Evolutionary conservation across 139 green algal species (phyloP).

Genomic region (Parachlorella kessleri): DNA sequence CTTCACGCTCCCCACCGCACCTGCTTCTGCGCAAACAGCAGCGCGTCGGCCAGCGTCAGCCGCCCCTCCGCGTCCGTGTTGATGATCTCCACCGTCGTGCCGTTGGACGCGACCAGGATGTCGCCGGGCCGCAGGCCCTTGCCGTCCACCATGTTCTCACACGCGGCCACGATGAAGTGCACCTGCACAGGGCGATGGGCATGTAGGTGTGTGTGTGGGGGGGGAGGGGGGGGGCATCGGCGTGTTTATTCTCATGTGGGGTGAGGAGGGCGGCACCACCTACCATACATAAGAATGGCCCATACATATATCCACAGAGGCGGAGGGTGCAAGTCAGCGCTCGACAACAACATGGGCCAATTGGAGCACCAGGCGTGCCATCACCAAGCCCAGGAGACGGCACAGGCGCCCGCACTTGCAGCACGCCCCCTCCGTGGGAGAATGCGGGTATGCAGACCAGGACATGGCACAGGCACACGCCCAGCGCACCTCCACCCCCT

Average conservation of each 20-base stretch:
- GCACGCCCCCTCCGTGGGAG: no score
- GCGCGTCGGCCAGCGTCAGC: conserved; percentile 93
- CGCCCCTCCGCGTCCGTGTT: conserved; percentile 84
- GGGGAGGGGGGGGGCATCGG: background rate
- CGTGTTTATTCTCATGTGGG: no score
- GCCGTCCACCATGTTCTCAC: conserved; percentile 98
- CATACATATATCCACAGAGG: no score
- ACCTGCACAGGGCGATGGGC: conserved; percentile 48
- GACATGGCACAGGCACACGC: no score
- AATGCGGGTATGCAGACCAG: no score
- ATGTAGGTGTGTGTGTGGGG: background rate
- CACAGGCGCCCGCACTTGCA: no score
- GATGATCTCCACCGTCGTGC: conserved; percentile 88
- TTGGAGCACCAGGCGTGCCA: no score
- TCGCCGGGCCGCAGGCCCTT: conserved; percentile 91
- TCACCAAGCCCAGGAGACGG: no score
- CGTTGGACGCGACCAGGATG: conserved; percentile 90
- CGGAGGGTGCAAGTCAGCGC: no score
- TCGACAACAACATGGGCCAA: no score
- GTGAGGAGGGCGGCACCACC: no score
- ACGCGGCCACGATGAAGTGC: conserved; percentile 96
- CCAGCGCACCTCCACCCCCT: conserved; percentile 63
- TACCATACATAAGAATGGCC: no score
- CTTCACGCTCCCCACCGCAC: conserved; percentile 51
- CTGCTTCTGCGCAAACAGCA: conserved; percentile 91